These are phyloP conservation scores for Lanmaoa pseudosensibilis DNA, from an alignment of 768 basidiomycete genomes.

Conservation along the genomic window DNA sequence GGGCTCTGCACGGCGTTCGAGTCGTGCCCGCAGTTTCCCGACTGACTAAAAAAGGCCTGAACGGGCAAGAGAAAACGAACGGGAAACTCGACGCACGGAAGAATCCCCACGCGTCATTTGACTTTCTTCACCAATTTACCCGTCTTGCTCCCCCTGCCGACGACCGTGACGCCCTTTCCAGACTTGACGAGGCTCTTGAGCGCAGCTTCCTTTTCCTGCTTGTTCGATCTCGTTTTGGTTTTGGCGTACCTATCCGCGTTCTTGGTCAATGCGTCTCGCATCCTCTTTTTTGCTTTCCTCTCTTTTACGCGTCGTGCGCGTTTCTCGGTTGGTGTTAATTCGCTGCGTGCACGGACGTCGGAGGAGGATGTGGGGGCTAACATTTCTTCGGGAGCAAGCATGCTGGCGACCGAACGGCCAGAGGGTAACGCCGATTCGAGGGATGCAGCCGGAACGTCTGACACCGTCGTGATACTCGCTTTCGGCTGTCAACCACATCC, in stretches of 20 bases:
- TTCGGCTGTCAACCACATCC: conserved; percentile 62
- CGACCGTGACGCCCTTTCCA: conserved; percentile 83
- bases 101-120: conserved; percentile 18
- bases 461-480: conserved; percentile 77
- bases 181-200: conserved; percentile 79
- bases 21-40: neutral
- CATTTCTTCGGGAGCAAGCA: conserved; percentile 94
- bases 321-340: conserved; percentile 86
- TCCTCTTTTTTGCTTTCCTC: conserved; percentile 68
- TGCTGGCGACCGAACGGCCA: conserved; percentile 65
- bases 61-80: neutral
- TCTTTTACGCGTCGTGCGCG: conserved; percentile 64
- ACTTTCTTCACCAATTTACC: conserved; percentile 16
- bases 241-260: conserved; percentile 60
- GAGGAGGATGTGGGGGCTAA: conserved; percentile 55
- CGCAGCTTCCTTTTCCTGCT: conserved; percentile 83
- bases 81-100: conserved; percentile 1
- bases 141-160: conserved; percentile 61
- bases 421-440: conserved; percentile 93
- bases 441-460: conserved; percentile 77
- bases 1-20: neutral
- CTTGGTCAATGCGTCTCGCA: conserved; percentile 63
- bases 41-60: neutral
- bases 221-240: conserved; percentile 39
- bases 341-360: conserved; percentile 64